Evolutionary conservation across 2,329 filamentous ascomycete species (phyloP).

Genomic region (Penicillium sp.): DNA sequence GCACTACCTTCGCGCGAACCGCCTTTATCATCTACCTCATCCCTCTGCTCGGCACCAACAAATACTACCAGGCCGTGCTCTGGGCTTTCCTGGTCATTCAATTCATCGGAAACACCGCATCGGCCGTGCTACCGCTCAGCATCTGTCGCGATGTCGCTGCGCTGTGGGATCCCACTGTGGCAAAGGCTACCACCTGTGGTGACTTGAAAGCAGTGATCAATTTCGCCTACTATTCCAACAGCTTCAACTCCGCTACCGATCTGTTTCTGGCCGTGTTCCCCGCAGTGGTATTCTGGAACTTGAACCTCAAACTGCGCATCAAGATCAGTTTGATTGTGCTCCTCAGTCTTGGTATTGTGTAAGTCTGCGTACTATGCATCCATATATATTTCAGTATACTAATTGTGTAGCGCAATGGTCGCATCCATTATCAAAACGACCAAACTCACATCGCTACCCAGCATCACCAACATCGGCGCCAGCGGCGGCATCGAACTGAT

Average conservation of each 20-base stretch:
- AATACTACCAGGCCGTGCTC: constrained; percentile 20
- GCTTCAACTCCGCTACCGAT: constrained; percentile 31
- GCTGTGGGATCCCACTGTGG: constrained; percentile 25
- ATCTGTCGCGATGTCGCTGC: constrained; percentile 27
- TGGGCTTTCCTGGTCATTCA: constrained; percentile 28
- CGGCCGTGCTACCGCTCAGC: constrained; percentile 29
- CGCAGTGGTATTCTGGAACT: constrained; percentile 31
- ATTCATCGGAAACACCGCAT: constrained; percentile 27
- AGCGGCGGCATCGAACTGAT: constrained; percentile 28
- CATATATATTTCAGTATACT: neutral
- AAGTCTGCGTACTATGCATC: constrained; percentile 4
- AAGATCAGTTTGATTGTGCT: constrained; percentile 31
- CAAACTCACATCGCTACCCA: constrained; percentile 26
- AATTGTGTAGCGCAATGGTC: constrained; percentile 27
- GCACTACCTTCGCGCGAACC: constrained; percentile 30
- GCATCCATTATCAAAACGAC: constrained; percentile 36
- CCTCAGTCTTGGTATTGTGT: constrained; percentile 32
- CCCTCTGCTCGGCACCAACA: constrained; percentile 28
- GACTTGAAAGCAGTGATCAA: constrained; percentile 21
- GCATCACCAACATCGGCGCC: constrained; percentile 29
- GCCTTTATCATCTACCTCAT: constrained; percentile 32
- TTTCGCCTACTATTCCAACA: constrained; percentile 34
- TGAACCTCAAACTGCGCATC: constrained; percentile 31
- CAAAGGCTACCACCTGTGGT: constrained; percentile 27
- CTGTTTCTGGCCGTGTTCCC: constrained; percentile 33